A percentile compares a stretch with the other conserved stretches of the same genome.
Evolutionary conservation across 345 rosid genomes (phyloP).

Genomic region (Bretschneidera sinensis): DNA sequence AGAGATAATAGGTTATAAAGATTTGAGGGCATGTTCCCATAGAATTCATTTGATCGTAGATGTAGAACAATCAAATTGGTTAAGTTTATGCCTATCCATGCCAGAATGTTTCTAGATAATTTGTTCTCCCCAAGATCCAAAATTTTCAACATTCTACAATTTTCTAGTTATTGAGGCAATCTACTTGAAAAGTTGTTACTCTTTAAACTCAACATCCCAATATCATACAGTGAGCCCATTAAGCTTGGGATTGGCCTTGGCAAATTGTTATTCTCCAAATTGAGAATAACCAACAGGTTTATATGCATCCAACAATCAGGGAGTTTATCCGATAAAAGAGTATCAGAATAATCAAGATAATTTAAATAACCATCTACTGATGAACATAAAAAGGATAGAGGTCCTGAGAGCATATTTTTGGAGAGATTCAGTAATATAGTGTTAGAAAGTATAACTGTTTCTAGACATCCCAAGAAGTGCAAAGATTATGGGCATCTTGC

Average conservation of each 20-base stretch:
- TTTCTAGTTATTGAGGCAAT: slow-evolving; percentile 6
- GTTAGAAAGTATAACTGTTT: too few species aligned
- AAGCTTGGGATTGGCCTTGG: slow-evolving; percentile 3
- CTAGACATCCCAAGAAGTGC: too few species aligned
- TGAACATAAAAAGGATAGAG: background rate
- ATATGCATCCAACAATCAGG: slow-evolving; percentile 1
- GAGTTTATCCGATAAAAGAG: too few species aligned
- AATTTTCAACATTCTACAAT: slow-evolving; percentile 1
- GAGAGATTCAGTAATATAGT: background rate
- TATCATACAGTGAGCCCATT: background rate
- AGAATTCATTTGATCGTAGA: slow-evolving; percentile 18
- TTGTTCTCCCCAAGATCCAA: slow-evolving; percentile 19
- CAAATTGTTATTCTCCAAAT: background rate
- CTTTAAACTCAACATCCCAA: background rate
- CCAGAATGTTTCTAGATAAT: slow-evolving; percentile 19
- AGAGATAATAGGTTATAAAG: background rate
- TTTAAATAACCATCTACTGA: background rate
- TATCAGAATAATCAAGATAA: slow-evolving; percentile 7
- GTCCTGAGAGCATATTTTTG: slow-evolving; percentile 1
- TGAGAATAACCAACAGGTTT: background rate
- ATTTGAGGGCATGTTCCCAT: slow-evolving; percentile 6
- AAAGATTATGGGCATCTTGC: too few species aligned
- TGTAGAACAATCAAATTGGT: slow-evolving; percentile 10
- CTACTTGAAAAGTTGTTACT: slow-evolving; percentile 9
- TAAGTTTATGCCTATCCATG: slow-evolving; percentile 22